Base-by-base conservation (phyloP, 352 stramenopile species). In the Pythium vanterpoolii region DNA sequence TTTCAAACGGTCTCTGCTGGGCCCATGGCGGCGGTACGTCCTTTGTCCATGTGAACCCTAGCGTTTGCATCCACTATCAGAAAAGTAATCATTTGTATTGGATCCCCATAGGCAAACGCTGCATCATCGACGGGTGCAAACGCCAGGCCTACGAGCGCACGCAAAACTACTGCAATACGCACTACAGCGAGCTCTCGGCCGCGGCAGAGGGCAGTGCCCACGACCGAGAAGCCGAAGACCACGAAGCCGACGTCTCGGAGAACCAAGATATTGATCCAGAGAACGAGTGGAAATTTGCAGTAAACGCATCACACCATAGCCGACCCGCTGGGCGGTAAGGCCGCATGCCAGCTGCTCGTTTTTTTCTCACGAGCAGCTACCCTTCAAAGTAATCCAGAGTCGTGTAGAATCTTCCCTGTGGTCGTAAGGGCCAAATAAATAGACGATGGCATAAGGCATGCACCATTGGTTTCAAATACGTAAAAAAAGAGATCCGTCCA, bases 101-200 rank as follows among this genome's bases (percentile, higher is more conserved):
- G 7, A 27, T 40, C 10, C 9, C 16, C 11, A n/a, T 38, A 72
- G 64, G 83, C 48, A 90, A 89, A 56, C 74, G 83, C n/a, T 88
- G 77, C 46, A 71, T 87, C 27, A 68, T 87, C n/a, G 72, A 83
- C 45, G 77, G 77, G 26, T 92, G 80, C 56, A 76, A 76, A 33
- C 81, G 85, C 39, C 83, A 84, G 64, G 83, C 83, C 9, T 92
- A 90, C 59, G 83, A 92, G 60, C 78, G 83, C 34, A 92, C 85
- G 26, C 76, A 82, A 31, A 90, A 89, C 63, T 72, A 87, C 60
- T 89, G 82, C 71, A 89, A 86, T 60, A 75, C 72, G 34, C 79
- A 89, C 60, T 86, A 69, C 57, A 62, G n/a, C 21, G 64, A 72
- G 36, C 49, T 72, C 8, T 27, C 60, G 6, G 49, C 51, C 1